Base-by-base conservation (phyloP, 2,329 filamentous ascomycete species). In the Ilyonectria mors-panacis region DNA sequence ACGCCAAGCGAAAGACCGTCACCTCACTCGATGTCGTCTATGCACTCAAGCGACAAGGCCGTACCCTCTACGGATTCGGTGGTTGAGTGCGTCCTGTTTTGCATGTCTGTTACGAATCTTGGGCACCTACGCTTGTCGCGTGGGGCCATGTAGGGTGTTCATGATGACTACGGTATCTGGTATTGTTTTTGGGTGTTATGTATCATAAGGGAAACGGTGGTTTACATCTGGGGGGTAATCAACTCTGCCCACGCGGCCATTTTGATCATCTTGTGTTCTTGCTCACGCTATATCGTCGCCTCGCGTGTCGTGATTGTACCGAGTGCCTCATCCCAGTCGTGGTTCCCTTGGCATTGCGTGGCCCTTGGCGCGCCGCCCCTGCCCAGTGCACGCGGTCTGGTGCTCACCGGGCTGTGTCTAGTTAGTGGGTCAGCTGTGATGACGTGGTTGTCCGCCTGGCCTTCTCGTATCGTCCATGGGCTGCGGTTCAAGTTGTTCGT, bases 1-100 rank as follows among this genome's bases (percentile, higher is more conserved):
- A 93, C 85, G 91, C 91, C 84, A 93, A 93, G 89, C 90, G 91
- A 83, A 93, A 93, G 91, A 93, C 91, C 17, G 91, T 93, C 82
- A 93, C 89, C 37, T 91, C 89, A 9, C 87, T 91, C 56, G 89
- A 91, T 73, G 89, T 91, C 19, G 89, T 91, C 81, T 91, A 91
- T 74, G 89, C 89, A 47, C 85, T 91, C 75, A 91, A 91, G 87
- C 85, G 89, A 82, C 89, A 91, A 84, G 89, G 89, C 80, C 88
- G 91, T 79, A 92, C 92, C 81, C 91, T 94, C 73, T 94, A 94
- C 86, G 91, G 91, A 87, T 95, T 95, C 88, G 93, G 93, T 88
- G 93, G 93, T 89, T 95, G 93, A 90, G 63, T 67, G 59, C 66
- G 23, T 63, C 58, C 15, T 70, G 56, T 71, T 66, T 75, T 78